These are phyloP conservation scores for Singerocomus rubriflavus DNA, from an alignment of 1,284 basidiomycete species.

Conservation along the genomic window DNA sequence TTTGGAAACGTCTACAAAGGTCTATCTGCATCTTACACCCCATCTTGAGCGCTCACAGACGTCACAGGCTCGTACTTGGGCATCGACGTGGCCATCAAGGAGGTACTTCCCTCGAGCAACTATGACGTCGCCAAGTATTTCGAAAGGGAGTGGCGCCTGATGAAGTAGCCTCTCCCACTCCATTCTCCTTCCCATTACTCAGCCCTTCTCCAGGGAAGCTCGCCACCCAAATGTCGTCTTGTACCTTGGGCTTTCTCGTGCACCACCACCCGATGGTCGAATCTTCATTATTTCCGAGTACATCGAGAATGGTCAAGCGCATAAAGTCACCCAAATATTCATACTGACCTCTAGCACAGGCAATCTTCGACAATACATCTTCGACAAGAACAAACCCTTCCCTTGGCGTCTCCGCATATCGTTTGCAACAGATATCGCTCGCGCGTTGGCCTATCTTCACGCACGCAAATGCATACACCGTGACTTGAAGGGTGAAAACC, in stretches of 20 bases:
- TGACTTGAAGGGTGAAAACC: conserved; percentile 96
- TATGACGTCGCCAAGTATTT: conserved; percentile 98
- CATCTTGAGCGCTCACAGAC: conserved; percentile 4
- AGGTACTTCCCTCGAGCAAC: conserved; percentile 83
- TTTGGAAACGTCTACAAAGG: conserved; percentile 94
- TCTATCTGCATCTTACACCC: conserved; percentile 27
- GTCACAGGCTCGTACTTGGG: conserved; percentile 81
- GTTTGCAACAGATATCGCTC: conserved; percentile 91
- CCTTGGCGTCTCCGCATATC: conserved; percentile 90
- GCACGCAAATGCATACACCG: conserved; percentile 85
- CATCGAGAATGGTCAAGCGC: conserved; percentile 65
- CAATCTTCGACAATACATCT: conserved; percentile 86
- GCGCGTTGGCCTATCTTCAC: conserved; percentile 95
- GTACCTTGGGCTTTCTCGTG: conserved; percentile 90
- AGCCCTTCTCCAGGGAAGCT: conserved; percentile 51
- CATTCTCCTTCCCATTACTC: neutral
- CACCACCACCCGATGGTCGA: conserved; percentile 77
- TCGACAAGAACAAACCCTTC: conserved; percentile 74
- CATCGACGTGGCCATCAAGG: conserved; percentile 95
- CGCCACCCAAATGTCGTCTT: conserved; percentile 93
- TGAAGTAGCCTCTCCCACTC: conserved; percentile 55
- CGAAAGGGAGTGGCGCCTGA: conserved; percentile 94
- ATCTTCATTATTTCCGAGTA: conserved; percentile 90
- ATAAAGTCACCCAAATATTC: neutral
- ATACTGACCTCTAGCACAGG: conserved; percentile 34